Evolutionary conservation across 1,284 basidiomycete species (phyloP).

Genomic region (Moesziomyces parantarcticus): DNA sequence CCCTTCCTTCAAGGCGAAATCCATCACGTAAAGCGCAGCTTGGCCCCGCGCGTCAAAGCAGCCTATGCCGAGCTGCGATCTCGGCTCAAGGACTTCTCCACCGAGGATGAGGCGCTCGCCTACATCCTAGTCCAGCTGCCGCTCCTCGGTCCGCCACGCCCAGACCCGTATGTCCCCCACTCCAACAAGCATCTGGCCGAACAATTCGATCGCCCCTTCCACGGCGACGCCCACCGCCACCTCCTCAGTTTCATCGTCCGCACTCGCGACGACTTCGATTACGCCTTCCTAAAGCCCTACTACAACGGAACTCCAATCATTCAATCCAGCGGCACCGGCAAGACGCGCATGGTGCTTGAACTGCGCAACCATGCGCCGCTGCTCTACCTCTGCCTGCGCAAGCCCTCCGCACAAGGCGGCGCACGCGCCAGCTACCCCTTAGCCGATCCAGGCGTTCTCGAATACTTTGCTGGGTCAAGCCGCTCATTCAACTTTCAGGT

Average conservation of each 20-base stretch:
- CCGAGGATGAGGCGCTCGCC: no score
- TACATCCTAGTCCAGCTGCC: no score
- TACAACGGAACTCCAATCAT: slow-evolving; percentile 14
- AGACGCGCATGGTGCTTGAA: slow-evolving; percentile 23
- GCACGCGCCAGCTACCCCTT: slow-evolving; percentile 9
- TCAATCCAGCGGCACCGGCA: slow-evolving; percentile 35
- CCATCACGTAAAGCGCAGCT: no score
- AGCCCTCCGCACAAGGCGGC: neutral
- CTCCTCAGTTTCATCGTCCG: slow-evolving; percentile 10
- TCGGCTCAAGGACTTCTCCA: no score
- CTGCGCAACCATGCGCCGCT: slow-evolving; percentile 6
- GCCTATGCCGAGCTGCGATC: no score
- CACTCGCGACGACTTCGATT: neutral
- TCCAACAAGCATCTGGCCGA: no score
- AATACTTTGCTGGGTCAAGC: neutral
- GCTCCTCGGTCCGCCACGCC: no score
- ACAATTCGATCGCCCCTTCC: slow-evolving; percentile 2
- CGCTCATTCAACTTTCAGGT: slow-evolving; percentile 7
- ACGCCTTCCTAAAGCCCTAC: neutral
- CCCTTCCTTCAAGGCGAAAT: no score
- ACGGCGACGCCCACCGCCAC: slow-evolving; percentile 7
- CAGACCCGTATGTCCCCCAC: no score
- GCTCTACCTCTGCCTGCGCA: slow-evolving; percentile 25
- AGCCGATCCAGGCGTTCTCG: slow-evolving; percentile 1
- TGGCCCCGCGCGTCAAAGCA: no score